phyloP scores from a whole-genome alignment of 805 yeast species.

The Yarrowia sp. region DNA sequence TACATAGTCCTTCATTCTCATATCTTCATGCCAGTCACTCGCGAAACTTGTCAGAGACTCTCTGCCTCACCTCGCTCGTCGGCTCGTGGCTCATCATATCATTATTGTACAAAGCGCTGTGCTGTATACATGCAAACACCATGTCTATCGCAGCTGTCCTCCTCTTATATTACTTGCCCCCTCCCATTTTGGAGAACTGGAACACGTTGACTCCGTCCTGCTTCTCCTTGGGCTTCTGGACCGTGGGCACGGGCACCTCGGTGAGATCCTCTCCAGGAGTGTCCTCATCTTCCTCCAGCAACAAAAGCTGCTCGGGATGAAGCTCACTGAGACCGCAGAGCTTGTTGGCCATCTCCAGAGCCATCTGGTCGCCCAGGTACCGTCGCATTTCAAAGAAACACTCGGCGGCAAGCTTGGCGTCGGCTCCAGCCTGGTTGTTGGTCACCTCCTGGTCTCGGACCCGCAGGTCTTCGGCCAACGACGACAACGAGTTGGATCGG shows the following conservation, averaged over 20 bases:
- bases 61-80: background rate
- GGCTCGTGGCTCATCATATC: slow-evolving; percentile 9
- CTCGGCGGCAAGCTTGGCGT: slow-evolving; percentile 42
- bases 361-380: slow-evolving; percentile 36
- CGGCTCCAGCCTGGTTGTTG: slow-evolving; percentile 43
- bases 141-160: slow-evolving; percentile 8
- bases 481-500: slow-evolving; percentile 36
- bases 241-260: slow-evolving; percentile 26
- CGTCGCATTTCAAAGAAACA: slow-evolving; percentile 45
- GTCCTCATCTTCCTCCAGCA: slow-evolving; percentile 10
- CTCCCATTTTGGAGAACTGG: slow-evolving; percentile 37
- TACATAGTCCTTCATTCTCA: background rate
- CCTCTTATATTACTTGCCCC: slow-evolving; percentile 24
- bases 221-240: slow-evolving; percentile 21
- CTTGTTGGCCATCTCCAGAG: slow-evolving; percentile 35
- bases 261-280: slow-evolving; percentile 15
- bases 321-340: slow-evolving; percentile 41
- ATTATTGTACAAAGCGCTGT: slow-evolving; percentile 18
- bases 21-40: background rate
- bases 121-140: slow-evolving; percentile 15
- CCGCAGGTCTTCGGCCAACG: slow-evolving; percentile 45
- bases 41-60: background rate
- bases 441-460: slow-evolving; percentile 31
- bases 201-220: slow-evolving; percentile 30
- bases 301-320: slow-evolving; percentile 24